phyloP scores from a whole-genome alignment of 1,284 basidiomycete species.

The Mrakiaceae sp. region DNA sequence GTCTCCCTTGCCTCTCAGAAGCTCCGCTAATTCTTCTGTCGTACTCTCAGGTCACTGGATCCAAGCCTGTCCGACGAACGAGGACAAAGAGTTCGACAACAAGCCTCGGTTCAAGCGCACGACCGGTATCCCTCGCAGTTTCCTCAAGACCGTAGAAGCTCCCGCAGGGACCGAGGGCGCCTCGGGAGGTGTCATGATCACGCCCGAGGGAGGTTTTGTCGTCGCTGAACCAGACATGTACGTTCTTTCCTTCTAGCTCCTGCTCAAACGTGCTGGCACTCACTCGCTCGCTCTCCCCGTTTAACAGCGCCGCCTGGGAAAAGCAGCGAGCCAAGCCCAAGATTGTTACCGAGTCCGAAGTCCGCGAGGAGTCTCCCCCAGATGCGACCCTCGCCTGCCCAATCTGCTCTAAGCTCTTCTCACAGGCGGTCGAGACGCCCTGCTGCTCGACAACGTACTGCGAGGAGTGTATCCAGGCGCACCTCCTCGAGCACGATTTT shows the following conservation, averaged over 20 bases:
- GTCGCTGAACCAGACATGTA: conserved; percentile 86
- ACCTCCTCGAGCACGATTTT: conserved; percentile 85
- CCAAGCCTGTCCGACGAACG: conserved; percentile 96
- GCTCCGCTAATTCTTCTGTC: background rate
- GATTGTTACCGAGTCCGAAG: conserved; percentile 66
- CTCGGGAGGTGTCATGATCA: conserved; percentile 84
- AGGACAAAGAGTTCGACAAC: conserved; percentile 87
- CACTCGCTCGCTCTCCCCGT: background rate
- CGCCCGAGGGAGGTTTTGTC: conserved; percentile 90
- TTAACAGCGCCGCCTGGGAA: conserved; percentile 73
- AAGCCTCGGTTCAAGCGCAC: conserved; percentile 92
- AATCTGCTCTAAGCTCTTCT: conserved; percentile 78
- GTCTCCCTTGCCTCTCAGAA: background rate
- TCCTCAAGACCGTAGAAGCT: conserved; percentile 90
- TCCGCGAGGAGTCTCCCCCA: conserved; percentile 64
- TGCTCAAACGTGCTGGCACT: background rate
- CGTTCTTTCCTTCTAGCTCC: conserved; percentile 8
- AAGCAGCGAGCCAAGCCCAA: conserved; percentile 63
- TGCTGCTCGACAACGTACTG: conserved; percentile 84
- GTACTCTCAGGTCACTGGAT: conserved; percentile 85
- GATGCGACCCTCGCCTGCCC: conserved; percentile 69
- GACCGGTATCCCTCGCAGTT: conserved; percentile 92
- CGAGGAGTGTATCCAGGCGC: conserved; percentile 86
- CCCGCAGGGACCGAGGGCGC: conserved; percentile 57
- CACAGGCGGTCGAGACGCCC: conserved; percentile 79